Conservation (phyloP, 257 asterid species). For the Penstemon barbatus region DNA sequence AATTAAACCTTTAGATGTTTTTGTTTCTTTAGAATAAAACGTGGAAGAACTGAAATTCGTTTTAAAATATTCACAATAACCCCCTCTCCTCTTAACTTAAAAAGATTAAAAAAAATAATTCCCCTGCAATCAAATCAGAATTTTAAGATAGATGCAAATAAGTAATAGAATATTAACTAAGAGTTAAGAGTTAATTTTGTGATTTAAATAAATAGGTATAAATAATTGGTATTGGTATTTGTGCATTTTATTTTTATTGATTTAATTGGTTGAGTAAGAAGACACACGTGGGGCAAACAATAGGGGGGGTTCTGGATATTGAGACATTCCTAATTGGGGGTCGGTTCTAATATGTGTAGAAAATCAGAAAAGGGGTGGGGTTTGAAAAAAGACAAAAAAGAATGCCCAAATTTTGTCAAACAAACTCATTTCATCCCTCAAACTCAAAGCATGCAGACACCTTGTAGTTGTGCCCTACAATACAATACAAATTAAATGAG, state of each 20-base stretch:
- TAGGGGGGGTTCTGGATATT: background rate
- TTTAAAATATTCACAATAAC: no score
- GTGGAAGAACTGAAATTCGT: no score
- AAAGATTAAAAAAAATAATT: no score
- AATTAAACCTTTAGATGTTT: no score
- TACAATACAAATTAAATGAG: background rate
- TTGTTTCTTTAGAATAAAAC: no score
- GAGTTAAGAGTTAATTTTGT: no score
- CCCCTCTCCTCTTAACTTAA: no score
- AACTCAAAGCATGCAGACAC: constrained; percentile 16
- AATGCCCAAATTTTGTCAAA: constrained; percentile 13
- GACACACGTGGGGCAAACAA: background rate
- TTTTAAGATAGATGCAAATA: no score
- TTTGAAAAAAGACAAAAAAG: constrained; percentile 4
- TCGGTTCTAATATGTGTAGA: background rate
- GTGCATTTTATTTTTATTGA: background rate
- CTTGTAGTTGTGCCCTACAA: constrained; percentile 5
- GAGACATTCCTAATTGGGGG: constrained; percentile 13
- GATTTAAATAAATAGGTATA: no score
- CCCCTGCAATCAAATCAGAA: no score
- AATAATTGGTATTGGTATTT: no score
- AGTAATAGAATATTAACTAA: no score
- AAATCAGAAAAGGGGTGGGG: background rate
- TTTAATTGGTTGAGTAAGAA: background rate
- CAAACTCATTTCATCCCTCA: constrained; percentile 5